A percentile compares a stretch with the other conserved stretches of the same genome.
phyloP scores from a whole-genome alignment of 2,329 filamentous ascomycete species.

The Apiospora saccharicola region DNA sequence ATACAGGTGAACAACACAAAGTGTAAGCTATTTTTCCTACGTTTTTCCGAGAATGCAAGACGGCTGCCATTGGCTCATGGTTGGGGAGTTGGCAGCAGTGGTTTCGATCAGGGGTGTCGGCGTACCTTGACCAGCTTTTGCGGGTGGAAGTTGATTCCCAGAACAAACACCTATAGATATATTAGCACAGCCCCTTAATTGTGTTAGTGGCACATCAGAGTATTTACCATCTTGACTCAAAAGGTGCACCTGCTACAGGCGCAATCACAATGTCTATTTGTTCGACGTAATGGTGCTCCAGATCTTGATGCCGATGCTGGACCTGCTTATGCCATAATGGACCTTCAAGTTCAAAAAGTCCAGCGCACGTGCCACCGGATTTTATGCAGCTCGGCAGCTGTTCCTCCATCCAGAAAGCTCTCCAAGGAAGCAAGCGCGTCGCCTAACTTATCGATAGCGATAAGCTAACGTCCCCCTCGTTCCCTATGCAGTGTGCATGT shows the following conservation, averaged over 20 bases:
- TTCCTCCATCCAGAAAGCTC: conserved; percentile 15
- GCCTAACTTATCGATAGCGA: conserved; percentile 10
- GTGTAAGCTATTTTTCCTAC: neutral
- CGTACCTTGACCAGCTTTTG: conserved; percentile 81
- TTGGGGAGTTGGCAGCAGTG: neutral
- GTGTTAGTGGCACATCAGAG: rapidly evolving
- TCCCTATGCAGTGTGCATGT: neutral
- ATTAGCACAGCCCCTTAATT: neutral
- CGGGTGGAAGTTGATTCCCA: conserved; percentile 87
- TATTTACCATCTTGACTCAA: conserved; percentile 30
- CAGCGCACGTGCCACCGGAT: neutral
- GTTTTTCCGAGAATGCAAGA: no score
- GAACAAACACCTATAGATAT: conserved; percentile 74
- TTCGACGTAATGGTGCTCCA: neutral
- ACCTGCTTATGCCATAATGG: neutral
- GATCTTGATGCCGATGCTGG: conserved; percentile 4
- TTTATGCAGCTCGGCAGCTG: conserved; percentile 19
- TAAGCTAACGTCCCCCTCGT: neutral
- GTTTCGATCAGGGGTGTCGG: neutral
- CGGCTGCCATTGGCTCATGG: neutral
- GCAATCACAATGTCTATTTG: conserved; percentile 7
- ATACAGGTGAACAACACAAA: no score
- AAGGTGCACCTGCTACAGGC: conserved; percentile 3
- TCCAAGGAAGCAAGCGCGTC: neutral
- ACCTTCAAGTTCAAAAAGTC: conserved; percentile 5